Evolutionary conservation across 495 filamentous ascomycete species (phyloP).

Genomic region (Polyplosphaeria fusca): DNA sequence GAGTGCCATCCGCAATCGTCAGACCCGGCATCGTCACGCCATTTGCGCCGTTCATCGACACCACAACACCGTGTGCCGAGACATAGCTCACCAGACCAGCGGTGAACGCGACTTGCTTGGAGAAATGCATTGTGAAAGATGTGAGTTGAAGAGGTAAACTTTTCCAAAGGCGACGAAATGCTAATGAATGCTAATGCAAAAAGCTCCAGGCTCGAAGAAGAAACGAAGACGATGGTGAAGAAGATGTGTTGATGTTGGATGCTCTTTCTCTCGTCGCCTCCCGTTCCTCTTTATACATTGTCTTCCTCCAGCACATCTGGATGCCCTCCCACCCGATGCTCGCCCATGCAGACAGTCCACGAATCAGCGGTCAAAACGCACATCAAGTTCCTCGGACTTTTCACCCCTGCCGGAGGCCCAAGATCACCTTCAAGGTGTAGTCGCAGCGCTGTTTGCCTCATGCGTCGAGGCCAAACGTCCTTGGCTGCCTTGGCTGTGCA

Average conservation of each 20-base stretch:
- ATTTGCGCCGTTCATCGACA: slow-evolving; percentile 32
- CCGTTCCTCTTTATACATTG: background rate
- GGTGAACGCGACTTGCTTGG: slow-evolving; percentile 2
- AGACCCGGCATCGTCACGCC: slow-evolving; percentile 35
- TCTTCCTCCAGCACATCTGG: background rate
- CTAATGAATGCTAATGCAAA: background rate
- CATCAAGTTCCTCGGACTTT: no score
- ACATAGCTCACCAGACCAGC: slow-evolving; percentile 7
- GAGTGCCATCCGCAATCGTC: slow-evolving; percentile 26
- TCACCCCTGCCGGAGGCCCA: background rate
- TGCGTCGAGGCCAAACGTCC: background rate
- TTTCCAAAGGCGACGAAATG: background rate
- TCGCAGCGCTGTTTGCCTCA: background rate
- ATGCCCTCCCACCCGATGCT: background rate
- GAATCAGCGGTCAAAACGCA: background rate
- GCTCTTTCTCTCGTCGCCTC: background rate
- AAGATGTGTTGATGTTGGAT: background rate
- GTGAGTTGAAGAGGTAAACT: background rate
- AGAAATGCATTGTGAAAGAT: slow-evolving; percentile 6
- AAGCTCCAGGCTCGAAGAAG: background rate
- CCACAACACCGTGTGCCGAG: slow-evolving; percentile 28
- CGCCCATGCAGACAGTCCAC: background rate
- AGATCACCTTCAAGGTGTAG: background rate
- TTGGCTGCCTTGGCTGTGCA: background rate
- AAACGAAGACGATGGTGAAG: background rate